Conservation (phyloP, 208 protist species). For the Phytomonas francai region DNA sequence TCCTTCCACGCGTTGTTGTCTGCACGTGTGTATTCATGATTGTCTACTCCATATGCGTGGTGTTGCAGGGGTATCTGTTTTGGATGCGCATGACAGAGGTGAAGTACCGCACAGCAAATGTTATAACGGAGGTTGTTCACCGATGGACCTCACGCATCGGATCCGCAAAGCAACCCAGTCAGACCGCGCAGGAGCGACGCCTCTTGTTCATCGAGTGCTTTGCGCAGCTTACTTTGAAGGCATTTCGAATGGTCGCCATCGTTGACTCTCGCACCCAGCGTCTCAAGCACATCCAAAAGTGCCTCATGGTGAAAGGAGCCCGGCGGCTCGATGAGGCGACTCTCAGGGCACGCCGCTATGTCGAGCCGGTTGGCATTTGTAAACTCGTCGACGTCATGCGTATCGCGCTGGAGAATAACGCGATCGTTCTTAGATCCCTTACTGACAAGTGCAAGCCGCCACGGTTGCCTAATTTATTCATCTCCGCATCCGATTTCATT, state of each 20-base stretch:
- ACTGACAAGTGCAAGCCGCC: constrained; percentile 56
- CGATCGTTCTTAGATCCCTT: constrained; percentile 71
- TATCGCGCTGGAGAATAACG: constrained; percentile 55
- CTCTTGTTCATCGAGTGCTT: constrained; percentile 50
- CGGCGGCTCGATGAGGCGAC: constrained; percentile 66
- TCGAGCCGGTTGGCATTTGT: constrained; percentile 61
- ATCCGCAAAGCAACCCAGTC: constrained; percentile 19
- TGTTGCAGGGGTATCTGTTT: constrained; percentile 62
- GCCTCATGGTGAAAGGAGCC: constrained; percentile 49
- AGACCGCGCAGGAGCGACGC: constrained; percentile 52
- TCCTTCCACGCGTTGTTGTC: constrained; percentile 32
- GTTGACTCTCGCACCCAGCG: constrained; percentile 53
- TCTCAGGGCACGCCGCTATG: constrained; percentile 44
- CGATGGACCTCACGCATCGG: neutral
- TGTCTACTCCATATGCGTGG: constrained; percentile 47
- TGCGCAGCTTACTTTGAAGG: constrained; percentile 48
- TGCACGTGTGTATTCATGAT: constrained; percentile 56
- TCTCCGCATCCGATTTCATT: constrained; percentile 27
- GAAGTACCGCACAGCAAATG: constrained; percentile 24
- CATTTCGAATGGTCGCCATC: constrained; percentile 73
- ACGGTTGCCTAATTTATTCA: constrained; percentile 53
- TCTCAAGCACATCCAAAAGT: constrained; percentile 73
- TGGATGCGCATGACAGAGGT: constrained; percentile 75
- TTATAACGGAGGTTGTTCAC: neutral
- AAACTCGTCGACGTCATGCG: constrained; percentile 81